Evolutionary conservation across 1,139 yeast species (phyloP), one percentile per base, ranked within the genome.

Genomic region (Candida pseudocylindracea): DNA sequence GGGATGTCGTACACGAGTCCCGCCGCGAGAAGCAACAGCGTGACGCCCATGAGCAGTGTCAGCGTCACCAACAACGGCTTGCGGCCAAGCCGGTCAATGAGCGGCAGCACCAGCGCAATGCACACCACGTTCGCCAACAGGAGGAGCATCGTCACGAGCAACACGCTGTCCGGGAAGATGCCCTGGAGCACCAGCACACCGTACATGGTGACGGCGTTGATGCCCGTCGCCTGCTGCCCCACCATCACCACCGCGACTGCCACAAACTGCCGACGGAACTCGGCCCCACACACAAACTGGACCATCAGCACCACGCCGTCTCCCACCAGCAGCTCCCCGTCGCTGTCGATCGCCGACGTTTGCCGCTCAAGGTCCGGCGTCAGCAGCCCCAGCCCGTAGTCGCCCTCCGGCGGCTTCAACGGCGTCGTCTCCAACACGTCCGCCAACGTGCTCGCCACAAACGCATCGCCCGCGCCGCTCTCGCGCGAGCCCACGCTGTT

Each of bases 31-130:
- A 39, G n/a, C 3, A 37, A 31, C 0, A 46, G 34, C 28, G 41
- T 41, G 2, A 39, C 8, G 0, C 79, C 72, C 83, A 88, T 78
- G n/a, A 72, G 57, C 0, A 63, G 44, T 0, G 78, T 68, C 0
- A 94, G 80, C 0, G 57, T 39, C 26, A 73, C 44, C 27, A 85
- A 57, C 37, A 88, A 55, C 2, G 83, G 81, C 42, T 69, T 74
- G 32, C 95, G 63, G 6, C 96, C 96, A 34, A 40, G 37, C 13
- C 34, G 32, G 30, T 45, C 50, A 11, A 88, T 72, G 29, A 75
- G 50, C 12, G 43, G 44, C 7, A 57, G 44, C 2, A 48, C 51
- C 1, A 39, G 35, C 9, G 51, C 34, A 4, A 60, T 47, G 28
- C 50, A 41, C 4, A 55, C 15, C 3, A 50, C 56, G 37, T 55